A percentile compares a stretch with the other conserved stretches of the same genome.
phyloP scores from a whole-genome alignment of 805 yeast species.

The Allodekkera sacchari region DNA sequence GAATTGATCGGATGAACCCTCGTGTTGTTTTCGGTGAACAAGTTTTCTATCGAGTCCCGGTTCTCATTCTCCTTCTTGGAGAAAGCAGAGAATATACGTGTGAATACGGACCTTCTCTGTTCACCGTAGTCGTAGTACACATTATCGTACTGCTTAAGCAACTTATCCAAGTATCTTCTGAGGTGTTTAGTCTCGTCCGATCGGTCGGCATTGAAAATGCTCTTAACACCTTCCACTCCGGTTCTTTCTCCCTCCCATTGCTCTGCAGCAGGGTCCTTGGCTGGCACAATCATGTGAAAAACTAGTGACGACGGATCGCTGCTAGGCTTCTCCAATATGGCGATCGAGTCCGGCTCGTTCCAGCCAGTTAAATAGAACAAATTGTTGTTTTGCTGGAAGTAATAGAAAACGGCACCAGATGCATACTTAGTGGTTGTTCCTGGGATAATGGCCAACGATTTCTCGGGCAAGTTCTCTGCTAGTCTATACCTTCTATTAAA shows the following conservation, averaged over 20 bases:
- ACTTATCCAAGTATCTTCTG: constrained; percentile 33
- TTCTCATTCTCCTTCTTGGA: constrained; percentile 7
- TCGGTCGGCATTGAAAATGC: constrained; percentile 81
- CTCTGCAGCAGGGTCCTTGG: constrained; percentile 67
- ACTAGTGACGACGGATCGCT: constrained; percentile 43
- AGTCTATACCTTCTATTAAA: constrained; percentile 59
- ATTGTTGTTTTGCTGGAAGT: constrained; percentile 89
- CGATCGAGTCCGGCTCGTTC: constrained; percentile 79
- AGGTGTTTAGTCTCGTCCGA: constrained; percentile 44
- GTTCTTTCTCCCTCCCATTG: constrained; percentile 94
- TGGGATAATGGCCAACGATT: constrained; percentile 63
- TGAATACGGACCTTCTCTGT: constrained; percentile 6
- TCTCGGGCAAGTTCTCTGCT: constrained; percentile 47
- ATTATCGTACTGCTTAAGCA: constrained; percentile 39
- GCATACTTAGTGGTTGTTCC: constrained; percentile 71
- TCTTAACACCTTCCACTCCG: constrained; percentile 75
- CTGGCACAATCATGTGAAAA: constrained; percentile 80
- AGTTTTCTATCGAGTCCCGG: constrained; percentile 16
- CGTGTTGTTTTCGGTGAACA: constrained; percentile 6
- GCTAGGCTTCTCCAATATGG: constrained; percentile 54
- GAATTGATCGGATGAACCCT: constrained; percentile 34
- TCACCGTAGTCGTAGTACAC: constrained; percentile 45
- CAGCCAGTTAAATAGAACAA: constrained; percentile 84
- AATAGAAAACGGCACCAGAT: constrained; percentile 85
- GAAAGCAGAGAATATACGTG: constrained; percentile 12